phyloP scores from a whole-genome alignment of 306 rosid genomes.

The Casuarina cunninghamiana region DNA sequence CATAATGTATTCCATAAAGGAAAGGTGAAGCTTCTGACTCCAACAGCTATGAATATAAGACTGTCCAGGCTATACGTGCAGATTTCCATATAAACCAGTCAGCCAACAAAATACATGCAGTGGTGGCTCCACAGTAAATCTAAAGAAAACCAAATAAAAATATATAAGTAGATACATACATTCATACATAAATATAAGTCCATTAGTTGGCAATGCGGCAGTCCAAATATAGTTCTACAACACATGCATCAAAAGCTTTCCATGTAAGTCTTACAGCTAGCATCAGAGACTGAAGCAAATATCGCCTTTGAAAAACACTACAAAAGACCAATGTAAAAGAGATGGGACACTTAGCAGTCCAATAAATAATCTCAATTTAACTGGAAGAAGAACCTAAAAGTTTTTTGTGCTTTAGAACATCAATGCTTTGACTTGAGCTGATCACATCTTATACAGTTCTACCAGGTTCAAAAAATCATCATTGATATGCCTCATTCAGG shows the following conservation, averaged over 20 bases:
- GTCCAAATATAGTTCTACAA: background rate
- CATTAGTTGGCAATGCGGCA: background rate
- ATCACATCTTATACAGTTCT: background rate
- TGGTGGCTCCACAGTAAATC: background rate
- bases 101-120: background rate
- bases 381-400: background rate
- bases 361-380: background rate
- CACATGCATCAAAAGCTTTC: background rate
- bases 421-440: background rate
- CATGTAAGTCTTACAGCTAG: background rate
- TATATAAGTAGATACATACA: background rate
- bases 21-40: slow-evolving; percentile 1
- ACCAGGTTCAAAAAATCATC: background rate
- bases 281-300: background rate
- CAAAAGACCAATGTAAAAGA: background rate
- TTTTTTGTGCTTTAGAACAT: background rate
- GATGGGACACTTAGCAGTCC: background rate
- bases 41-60: background rate
- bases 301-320: background rate
- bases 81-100: background rate
- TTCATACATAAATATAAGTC: background rate
- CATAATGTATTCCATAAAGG: background rate
- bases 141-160: background rate
- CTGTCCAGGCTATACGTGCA: background rate
- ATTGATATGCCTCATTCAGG: background rate